Percentiles rank a stretch among this genome's conserved stretches.
phyloP scores from a whole-genome alignment of 495 filamentous ascomycete species.

The Aspergillus baeticus region DNA sequence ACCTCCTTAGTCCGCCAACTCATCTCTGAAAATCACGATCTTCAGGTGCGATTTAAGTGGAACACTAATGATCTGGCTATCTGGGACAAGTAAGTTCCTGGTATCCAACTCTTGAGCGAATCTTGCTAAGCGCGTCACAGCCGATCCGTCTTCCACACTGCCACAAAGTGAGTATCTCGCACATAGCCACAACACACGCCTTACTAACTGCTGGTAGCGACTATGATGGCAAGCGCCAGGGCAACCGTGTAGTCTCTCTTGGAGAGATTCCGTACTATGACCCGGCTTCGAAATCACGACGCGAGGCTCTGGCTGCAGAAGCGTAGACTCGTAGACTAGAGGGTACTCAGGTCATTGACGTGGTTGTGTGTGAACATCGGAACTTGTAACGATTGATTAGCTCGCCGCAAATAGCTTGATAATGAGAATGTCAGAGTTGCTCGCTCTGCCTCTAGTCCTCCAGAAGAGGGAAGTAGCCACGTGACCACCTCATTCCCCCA shows the following conservation, averaged over 20 bases:
- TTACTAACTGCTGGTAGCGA: background rate
- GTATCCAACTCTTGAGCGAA: background rate
- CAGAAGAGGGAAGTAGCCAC: too few relatives aligned
- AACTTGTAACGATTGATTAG: too few relatives aligned
- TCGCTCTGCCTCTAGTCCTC: too few relatives aligned
- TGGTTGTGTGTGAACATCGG: too few relatives aligned
- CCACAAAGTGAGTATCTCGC: background rate
- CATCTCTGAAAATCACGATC: constrained; percentile 12
- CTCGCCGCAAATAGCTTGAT: too few relatives aligned
- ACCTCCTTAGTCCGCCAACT: background rate
- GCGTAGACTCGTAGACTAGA: background rate
- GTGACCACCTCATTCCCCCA: too few relatives aligned
- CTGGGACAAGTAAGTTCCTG: constrained; percentile 13
- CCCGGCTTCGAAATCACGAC: background rate
- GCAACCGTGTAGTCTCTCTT: constrained; percentile 6
- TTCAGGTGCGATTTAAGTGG: constrained; percentile 8
- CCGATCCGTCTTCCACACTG: constrained; percentile 10
- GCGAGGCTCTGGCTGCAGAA: constrained; percentile 2
- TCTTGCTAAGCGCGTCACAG: background rate
- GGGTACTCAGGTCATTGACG: too few relatives aligned
- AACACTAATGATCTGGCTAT: constrained; percentile 1
- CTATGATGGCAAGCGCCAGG: background rate
- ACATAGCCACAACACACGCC: background rate
- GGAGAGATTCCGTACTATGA: constrained; percentile 10
- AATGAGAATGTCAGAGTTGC: too few relatives aligned